These are phyloP conservation scores for Trichoderma sp. DNA, from an alignment of 2,329 filamentous ascomycete genomes.

Conservation along the genomic window DNA sequence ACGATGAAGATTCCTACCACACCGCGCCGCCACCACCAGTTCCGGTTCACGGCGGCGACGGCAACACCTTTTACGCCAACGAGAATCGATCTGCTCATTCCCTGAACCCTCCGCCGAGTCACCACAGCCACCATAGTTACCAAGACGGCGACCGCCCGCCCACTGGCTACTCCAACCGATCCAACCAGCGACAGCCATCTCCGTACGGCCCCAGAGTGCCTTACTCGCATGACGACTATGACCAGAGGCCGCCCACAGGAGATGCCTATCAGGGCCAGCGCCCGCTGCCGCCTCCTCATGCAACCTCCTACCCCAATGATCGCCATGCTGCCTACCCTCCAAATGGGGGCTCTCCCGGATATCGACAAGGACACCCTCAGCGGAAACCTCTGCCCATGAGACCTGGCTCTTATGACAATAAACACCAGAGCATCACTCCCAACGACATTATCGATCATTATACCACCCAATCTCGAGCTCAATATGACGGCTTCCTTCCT, in stretches of 20 bases:
- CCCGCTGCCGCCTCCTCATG: constrained; percentile 12
- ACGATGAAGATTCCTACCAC: constrained; percentile 26
- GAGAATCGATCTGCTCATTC: constrained; percentile 55
- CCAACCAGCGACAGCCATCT: constrained; percentile 35
- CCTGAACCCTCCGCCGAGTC: constrained; percentile 42
- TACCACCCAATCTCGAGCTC: constrained; percentile 33
- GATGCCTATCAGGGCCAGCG: constrained; percentile 35
- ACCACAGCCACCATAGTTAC: constrained; percentile 32
- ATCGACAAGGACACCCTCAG: constrained; percentile 27
- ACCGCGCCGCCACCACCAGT: constrained; percentile 53
- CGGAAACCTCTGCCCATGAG: constrained; percentile 37
- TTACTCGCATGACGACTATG: constrained; percentile 37
- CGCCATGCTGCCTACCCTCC: background rate
- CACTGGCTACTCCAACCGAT: constrained; percentile 34
- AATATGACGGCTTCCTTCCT: constrained; percentile 28
- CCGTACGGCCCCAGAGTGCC: constrained; percentile 44
- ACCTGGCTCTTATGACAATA: constrained; percentile 18
- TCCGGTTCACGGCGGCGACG: constrained; percentile 52
- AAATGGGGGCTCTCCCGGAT: constrained; percentile 24
- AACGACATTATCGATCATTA: constrained; percentile 46
- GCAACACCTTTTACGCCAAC: constrained; percentile 56
- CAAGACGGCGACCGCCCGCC: constrained; percentile 42
- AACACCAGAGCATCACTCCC: constrained; percentile 36
- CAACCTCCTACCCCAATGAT: constrained; percentile 8
- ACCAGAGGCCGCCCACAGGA: constrained; percentile 38